Evolutionary conservation across 148 eudicot genomes (phyloP).

Genomic region (Chenopodium formosanum): DNA sequence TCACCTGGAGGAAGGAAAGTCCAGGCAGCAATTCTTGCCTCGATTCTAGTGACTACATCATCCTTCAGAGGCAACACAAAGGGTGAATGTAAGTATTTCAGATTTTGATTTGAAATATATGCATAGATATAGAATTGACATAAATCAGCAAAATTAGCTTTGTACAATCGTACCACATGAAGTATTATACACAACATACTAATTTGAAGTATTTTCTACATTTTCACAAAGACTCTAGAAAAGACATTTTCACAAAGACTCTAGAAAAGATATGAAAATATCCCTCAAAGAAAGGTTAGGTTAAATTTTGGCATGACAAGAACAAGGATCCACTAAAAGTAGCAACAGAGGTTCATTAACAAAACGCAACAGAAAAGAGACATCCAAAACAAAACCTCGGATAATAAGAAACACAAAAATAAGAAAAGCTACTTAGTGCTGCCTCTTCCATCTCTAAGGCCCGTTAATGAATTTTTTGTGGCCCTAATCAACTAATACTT

Average conservation of each 20-base stretch:
- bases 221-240: background rate
- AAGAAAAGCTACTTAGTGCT: background rate
- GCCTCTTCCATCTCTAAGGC: background rate
- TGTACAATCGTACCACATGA: background rate
- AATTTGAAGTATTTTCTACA: background rate
- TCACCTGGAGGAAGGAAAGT: constrained; percentile 85
- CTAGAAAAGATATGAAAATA: background rate
- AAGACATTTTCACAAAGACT: background rate
- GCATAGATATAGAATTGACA: background rate
- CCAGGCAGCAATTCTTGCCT: constrained; percentile 85
- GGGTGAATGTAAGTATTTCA: background rate
- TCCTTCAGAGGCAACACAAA: constrained; percentile 45
- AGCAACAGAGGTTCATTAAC: background rate
- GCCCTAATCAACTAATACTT: too few species aligned
- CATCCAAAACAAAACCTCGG: background rate
- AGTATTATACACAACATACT: background rate
- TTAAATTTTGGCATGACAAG: background rate
- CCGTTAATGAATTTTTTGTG: too few species aligned
- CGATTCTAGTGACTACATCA: constrained; percentile 62
- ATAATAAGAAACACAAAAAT: background rate
- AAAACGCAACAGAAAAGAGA: background rate
- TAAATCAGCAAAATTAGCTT: background rate
- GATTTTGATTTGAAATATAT: background rate
- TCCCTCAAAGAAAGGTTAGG: background rate
- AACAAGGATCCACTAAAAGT: background rate